Evolutionary conservation across 116 monocot species (phyloP), one percentile per base, ranked within the genome.

Genomic region (Iris pallida): DNA sequence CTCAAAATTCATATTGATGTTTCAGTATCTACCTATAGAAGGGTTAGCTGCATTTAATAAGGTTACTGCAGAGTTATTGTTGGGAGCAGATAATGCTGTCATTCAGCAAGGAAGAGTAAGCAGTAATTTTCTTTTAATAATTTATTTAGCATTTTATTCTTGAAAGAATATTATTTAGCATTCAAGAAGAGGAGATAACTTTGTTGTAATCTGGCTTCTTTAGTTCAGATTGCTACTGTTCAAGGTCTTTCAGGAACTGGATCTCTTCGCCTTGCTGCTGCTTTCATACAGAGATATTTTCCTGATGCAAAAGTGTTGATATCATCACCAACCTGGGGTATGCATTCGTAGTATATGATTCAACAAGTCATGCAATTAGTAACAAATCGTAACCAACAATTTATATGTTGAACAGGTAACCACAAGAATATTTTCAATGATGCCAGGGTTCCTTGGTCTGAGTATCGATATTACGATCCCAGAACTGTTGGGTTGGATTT

Each of bases 351-450:
- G 20, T 19, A 47, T 3, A 48, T 49, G 13, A 13, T 7, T 5
- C 7, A 16, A 11, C 7, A 8, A 48, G 20, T 20, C 8, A 10
- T 48, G 17, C 20, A 14, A 18, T 18, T 64, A 8, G 47, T 17
- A 64, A 4, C 41, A 49, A 48, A 12, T 48, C 19, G 48, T 48
- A 13, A 75, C 52, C 19, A 45, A 53, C 42, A 45, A 47, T 19
- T 75, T 48, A 52, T 58, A 47, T 73, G 30, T 67, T 62, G 19
- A 71, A 71, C 85, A 97, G 97, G 97, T 63, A 97, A 97, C 76
- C 97, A 97, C 79, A 97, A 97, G 83, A 97, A 97, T 64, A 97
- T 97, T 71, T 97, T 97, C 71, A 97, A 93, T 83, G 97, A 97
- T 88, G 87, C 97, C 40, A 83, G 90, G 59, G 97, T 97, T 72